Percentiles rank a stretch among this genome's conserved stretches.
Conservation (phyloP, 176 grass and related monocot genomes). For the Zea mays region Zm-B73-REFERENCE-NAM-5.0 NC_050104.1:112079501-112080000, state of each 20-base stretch:
- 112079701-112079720: not conserved
- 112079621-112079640: not conserved
- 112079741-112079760: not conserved
- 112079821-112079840: not conserved
- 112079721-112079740: not conserved
- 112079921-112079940: no score
- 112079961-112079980: no score
- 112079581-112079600: not conserved
- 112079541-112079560: slow-evolving; percentile 29
- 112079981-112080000: no score
- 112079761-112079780: not conserved
- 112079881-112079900: not conserved
- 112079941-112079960: no score
- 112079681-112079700: not conserved
- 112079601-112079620: not conserved
- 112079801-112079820: not conserved
- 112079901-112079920: no score
- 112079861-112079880: not conserved
- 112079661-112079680: not conserved
- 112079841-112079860: not conserved
- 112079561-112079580: slow-evolving; percentile 12
- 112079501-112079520: not conserved
- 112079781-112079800: not conserved
- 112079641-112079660: not conserved
- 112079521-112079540: slow-evolving; percentile 33